Evolutionary conservation across 257 asterid genomes (phyloP).

Genomic region (Osmanthus fragrans): DNA sequence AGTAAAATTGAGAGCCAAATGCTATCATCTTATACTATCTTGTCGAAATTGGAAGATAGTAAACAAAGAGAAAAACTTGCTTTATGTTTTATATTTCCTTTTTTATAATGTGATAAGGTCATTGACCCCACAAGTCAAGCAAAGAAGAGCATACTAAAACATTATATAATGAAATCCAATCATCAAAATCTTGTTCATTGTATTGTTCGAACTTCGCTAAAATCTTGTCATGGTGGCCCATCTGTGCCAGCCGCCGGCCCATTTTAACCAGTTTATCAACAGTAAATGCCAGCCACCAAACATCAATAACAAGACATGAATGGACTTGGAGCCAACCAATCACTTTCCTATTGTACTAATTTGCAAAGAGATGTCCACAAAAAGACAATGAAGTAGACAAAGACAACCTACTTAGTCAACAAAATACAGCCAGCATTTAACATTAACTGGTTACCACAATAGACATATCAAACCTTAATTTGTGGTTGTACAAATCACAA

Average conservation of each 20-base stretch:
- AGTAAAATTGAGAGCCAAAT: no score
- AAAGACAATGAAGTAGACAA: conserved; percentile 19
- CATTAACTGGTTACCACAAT: conserved; percentile 22
- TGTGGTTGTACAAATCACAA: conserved; percentile 18
- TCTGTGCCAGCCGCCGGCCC: background rate
- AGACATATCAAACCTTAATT: conserved; percentile 21
- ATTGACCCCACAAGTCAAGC: no score
- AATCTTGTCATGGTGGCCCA: background rate
- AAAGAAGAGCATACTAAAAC: no score
- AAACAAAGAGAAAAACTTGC: no score
- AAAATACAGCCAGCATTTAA: conserved; percentile 35
- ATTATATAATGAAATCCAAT: no score
- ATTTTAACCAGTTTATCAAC: background rate
- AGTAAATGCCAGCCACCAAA: background rate
- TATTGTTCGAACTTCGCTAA: no score
- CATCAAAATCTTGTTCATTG: background rate
- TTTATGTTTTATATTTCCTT: no score
- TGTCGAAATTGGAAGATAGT: no score
- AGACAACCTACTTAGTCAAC: conserved; percentile 40
- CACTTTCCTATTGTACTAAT: background rate
- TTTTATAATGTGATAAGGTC: no score
- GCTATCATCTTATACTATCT: no score
- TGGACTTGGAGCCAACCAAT: conserved; percentile 6
- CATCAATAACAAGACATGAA: background rate
- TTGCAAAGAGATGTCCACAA: background rate